Conservation (phyloP, 805 yeast species). For the Candida maesae region DNA sequence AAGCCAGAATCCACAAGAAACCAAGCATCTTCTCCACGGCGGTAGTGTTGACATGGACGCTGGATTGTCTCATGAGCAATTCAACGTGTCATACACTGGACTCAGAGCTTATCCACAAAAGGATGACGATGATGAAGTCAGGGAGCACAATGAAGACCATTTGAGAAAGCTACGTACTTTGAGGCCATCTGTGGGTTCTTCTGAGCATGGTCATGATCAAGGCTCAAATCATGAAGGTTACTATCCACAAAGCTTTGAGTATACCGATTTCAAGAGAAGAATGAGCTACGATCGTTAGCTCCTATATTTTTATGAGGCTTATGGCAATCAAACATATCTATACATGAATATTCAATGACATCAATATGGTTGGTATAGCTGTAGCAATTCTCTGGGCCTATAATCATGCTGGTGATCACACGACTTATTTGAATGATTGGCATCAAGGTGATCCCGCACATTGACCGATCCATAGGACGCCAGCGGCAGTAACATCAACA, state of each 20-base stretch:
- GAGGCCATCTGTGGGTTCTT: not conserved
- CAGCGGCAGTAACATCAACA: no score
- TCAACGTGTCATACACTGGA: constrained; percentile 10
- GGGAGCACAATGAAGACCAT: not conserved
- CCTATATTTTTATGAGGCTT: no score
- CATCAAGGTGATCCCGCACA: no score
- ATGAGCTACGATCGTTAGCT: constrained; percentile 14
- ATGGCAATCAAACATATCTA: no score
- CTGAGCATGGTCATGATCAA: no score
- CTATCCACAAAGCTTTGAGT: constrained; percentile 19
- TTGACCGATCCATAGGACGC: no score
- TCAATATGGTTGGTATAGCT: no score
- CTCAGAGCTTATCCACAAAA: constrained; percentile 4
- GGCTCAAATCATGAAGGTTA: not conserved
- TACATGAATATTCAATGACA: no score
- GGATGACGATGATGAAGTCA: not conserved
- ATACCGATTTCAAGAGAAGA: constrained; percentile 25
- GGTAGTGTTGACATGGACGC: constrained; percentile 6
- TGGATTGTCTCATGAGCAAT: constrained; percentile 9
- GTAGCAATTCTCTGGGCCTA: no score
- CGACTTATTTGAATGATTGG: no score
- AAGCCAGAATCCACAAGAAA: constrained; percentile 1
- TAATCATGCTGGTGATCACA: no score
- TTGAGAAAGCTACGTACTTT: constrained; percentile 1
- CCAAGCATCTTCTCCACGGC: constrained; percentile 8